Evolutionary conservation across 2,329 filamentous ascomycete genomes (phyloP).

Genomic region (Celoporthe dispersa): DNA sequence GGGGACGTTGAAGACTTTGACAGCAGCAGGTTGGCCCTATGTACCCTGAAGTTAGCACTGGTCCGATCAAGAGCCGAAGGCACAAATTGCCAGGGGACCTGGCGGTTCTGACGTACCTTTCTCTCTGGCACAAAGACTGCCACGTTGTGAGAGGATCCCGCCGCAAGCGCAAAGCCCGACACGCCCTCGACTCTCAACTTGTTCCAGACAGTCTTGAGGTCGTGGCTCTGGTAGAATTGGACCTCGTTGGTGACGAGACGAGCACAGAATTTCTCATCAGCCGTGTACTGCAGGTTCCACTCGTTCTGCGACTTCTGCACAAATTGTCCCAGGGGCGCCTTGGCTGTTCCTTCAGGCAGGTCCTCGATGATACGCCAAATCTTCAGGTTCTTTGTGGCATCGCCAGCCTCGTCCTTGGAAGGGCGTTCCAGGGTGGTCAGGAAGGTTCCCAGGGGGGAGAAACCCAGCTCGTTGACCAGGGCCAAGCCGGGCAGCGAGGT

Average conservation of each 20-base stretch:
- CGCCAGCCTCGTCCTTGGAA: slow-evolving; percentile 88
- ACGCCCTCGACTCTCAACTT: slow-evolving; percentile 93
- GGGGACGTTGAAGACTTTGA: slow-evolving; percentile 94
- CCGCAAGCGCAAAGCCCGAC: slow-evolving; percentile 84
- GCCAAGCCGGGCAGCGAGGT: slow-evolving; percentile 71
- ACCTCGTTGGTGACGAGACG: slow-evolving; percentile 96
- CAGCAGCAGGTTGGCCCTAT: slow-evolving; percentile 90
- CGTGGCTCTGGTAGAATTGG: slow-evolving; percentile 90
- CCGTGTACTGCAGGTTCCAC: slow-evolving; percentile 97
- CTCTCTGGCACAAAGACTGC: slow-evolving; percentile 95
- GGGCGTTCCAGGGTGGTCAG: slow-evolving; percentile 97
- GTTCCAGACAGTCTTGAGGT: slow-evolving; percentile 89
- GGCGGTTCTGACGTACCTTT: slow-evolving; percentile 64
- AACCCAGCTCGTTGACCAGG: slow-evolving; percentile 92
- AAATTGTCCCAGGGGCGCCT: slow-evolving; percentile 81
- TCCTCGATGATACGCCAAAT: slow-evolving; percentile 88
- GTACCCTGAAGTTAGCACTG: slow-evolving; percentile 31
- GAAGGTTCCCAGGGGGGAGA: slow-evolving; percentile 90
- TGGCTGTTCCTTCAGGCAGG: slow-evolving; percentile 62
- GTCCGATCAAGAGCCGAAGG: background rate
- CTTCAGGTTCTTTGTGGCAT: slow-evolving; percentile 95
- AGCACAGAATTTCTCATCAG: slow-evolving; percentile 91
- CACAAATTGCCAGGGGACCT: background rate
- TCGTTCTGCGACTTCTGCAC: slow-evolving; percentile 95
- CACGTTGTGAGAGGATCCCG: slow-evolving; percentile 87